Percentiles rank a stretch among this genome's conserved stretches.
Evolutionary conservation across 805 yeast genomes (phyloP).

Genomic region (Saccharomycopsis sp.): DNA sequence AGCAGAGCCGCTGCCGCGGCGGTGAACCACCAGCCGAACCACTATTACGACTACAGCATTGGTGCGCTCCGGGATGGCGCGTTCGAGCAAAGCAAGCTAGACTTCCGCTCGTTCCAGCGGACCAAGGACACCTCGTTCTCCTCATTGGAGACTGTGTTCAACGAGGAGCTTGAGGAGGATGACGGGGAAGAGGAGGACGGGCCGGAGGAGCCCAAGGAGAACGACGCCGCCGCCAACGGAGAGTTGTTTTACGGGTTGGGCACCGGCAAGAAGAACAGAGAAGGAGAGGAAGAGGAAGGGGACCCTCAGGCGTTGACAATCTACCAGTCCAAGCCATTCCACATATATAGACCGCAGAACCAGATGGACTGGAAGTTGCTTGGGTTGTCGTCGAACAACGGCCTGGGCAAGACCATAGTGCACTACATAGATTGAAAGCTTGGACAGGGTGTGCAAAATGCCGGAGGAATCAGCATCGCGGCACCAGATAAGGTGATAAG

Average conservation of each 20-base stretch:
- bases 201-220: too few relatives aligned
- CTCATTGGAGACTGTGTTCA: too few relatives aligned
- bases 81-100: neutral
- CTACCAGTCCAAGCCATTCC: conserved; percentile 18
- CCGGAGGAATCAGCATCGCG: too few relatives aligned
- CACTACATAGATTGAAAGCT: conserved; percentile 20
- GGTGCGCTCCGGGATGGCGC: conserved; percentile 11
- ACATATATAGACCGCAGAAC: conserved; percentile 20
- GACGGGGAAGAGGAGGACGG: conserved; percentile 5
- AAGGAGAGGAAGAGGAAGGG: neutral
- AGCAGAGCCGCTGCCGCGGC: too few relatives aligned
- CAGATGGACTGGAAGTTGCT: conserved; percentile 21
- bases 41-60: conserved; percentile 15
- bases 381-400: conserved; percentile 19
- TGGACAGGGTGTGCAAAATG: neutral
- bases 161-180: neutral
- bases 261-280: neutral
- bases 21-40: conserved; percentile 1
- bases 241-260: too few relatives aligned
- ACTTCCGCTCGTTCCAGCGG: too few relatives aligned
- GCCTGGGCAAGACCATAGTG: conserved; percentile 14
- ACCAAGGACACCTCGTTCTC: too few relatives aligned
- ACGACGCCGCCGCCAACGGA: too few relatives aligned
- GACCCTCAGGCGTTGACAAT: conserved; percentile 17
- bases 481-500: too few relatives aligned